These are phyloP conservation scores for Fusarium paranaense DNA, from an alignment of 2,329 filamentous ascomycete genomes.

Conservation along the genomic window DNA sequence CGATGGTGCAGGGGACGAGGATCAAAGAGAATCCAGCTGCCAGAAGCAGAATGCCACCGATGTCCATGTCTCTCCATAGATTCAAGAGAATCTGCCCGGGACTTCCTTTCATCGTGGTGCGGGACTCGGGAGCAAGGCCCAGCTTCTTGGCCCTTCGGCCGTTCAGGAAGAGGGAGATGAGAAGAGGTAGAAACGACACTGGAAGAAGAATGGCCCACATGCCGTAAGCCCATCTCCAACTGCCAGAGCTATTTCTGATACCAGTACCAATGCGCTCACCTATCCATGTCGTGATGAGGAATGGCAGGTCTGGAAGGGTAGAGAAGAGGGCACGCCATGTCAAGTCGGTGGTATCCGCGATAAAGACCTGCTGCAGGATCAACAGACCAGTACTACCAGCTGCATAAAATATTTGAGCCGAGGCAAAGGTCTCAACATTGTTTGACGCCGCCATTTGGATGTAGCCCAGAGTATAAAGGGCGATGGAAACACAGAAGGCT, in stretches of 20 bases:
- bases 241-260: constrained; percentile 51
- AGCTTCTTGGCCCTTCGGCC: constrained; percentile 61
- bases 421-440: constrained; percentile 64
- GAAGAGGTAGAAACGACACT: constrained; percentile 65
- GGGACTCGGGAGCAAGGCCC: constrained; percentile 4
- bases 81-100: background rate
- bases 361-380: constrained; percentile 73
- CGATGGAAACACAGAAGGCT: constrained; percentile 65
- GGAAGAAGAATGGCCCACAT: constrained; percentile 72
- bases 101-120: constrained; percentile 1
- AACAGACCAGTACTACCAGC: constrained; percentile 69
- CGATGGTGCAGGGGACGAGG: constrained; percentile 61
- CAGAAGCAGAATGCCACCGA: constrained; percentile 63
- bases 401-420: constrained; percentile 71
- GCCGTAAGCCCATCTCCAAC: constrained; percentile 73
- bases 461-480: constrained; percentile 68
- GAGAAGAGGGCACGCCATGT: constrained; percentile 70
- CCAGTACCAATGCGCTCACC: constrained; percentile 57
- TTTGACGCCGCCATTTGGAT: constrained; percentile 67
- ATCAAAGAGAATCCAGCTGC: constrained; percentile 62
- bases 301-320: constrained; percentile 68
- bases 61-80: constrained; percentile 39
- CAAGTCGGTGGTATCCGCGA: constrained; percentile 71
- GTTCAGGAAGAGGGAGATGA: constrained; percentile 63
- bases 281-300: constrained; percentile 71